Evolutionary conservation across 2,329 filamentous ascomycete species (phyloP).

Genomic region (Cytospora paraplurivora): DNA sequence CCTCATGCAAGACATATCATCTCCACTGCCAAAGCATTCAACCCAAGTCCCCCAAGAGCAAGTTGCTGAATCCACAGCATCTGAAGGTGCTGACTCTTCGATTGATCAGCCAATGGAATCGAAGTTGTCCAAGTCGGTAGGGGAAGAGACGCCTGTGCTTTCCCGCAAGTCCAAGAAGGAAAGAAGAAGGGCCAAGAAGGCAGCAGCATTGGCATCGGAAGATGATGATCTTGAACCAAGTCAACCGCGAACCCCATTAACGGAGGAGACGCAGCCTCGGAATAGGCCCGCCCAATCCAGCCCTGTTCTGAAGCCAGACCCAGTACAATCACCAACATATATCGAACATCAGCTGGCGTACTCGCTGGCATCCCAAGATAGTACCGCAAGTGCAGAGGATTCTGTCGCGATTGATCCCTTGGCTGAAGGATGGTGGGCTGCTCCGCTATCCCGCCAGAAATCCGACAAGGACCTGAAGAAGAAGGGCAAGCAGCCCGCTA

Average conservation of each 20-base stretch:
- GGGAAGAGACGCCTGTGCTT: slow-evolving; percentile 12
- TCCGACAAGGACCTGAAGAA: slow-evolving; percentile 44
- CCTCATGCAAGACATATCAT: neutral
- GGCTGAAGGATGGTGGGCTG: slow-evolving; percentile 31
- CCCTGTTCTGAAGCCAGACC: neutral
- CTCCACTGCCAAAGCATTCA: neutral
- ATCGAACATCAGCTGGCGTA: neutral
- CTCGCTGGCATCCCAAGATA: neutral
- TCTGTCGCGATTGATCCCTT: slow-evolving; percentile 22
- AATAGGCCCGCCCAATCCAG: slow-evolving; percentile 7
- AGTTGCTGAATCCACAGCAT: neutral
- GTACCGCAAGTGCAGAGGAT: slow-evolving; percentile 34
- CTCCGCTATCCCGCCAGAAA: slow-evolving; percentile 36
- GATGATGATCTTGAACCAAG: slow-evolving; percentile 19
- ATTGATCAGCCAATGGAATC: neutral
- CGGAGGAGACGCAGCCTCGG: slow-evolving; percentile 10
- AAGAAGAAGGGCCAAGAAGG: slow-evolving; percentile 36
- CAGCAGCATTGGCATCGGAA: slow-evolving; percentile 31
- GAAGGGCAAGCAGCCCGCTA: slow-evolving; percentile 36
- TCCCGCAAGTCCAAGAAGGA: slow-evolving; percentile 30
- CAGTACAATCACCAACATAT: neutral
- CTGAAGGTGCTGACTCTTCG: neutral
- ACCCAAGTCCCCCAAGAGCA: neutral
- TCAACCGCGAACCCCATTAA: slow-evolving; percentile 22
- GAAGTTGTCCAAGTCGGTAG: neutral